Percentiles rank a stretch among this genome's conserved stretches.
Evolutionary conservation across 2,329 filamentous ascomycete species (phyloP).

Genomic region (Clonostachys rhizophaga): DNA sequence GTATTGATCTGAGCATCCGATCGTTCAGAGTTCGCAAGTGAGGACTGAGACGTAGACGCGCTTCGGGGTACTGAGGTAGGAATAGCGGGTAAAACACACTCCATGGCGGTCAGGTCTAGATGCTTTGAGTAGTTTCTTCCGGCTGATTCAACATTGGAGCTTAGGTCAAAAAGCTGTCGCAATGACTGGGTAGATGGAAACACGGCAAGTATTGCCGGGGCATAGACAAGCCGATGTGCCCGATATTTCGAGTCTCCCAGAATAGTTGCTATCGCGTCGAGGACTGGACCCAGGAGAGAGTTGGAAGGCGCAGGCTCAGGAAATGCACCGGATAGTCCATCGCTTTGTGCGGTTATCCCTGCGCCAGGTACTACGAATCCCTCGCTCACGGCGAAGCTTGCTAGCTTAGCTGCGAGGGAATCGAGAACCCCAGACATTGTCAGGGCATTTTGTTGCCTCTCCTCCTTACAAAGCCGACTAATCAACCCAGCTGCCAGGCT

Average conservation of each 20-base stretch:
- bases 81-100: constrained; percentile 57
- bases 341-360: constrained; percentile 45
- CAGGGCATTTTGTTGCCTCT: constrained; percentile 66
- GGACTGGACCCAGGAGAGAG: constrained; percentile 60
- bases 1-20: constrained; percentile 14
- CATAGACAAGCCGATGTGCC: constrained; percentile 65
- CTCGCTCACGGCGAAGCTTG: constrained; percentile 62
- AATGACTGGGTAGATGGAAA: constrained; percentile 55
- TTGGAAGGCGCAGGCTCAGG: constrained; percentile 56
- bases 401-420: constrained; percentile 69
- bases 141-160: constrained; percentile 48
- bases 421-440: constrained; percentile 73
- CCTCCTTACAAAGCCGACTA: constrained; percentile 58
- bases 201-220: constrained; percentile 63
- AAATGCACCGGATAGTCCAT: constrained; percentile 51
- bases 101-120: constrained; percentile 50
- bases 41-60: constrained; percentile 12
- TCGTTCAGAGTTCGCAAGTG: constrained; percentile 11
- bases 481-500: constrained; percentile 54
- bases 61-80: constrained; percentile 33
- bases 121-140: constrained; percentile 39
- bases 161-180: constrained; percentile 42
- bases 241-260: constrained; percentile 76
- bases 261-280: constrained; percentile 74
- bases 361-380: constrained; percentile 66